phyloP scores from a whole-genome alignment of 2,329 filamentous ascomycete species.

The Apiospora arundinis region DNA sequence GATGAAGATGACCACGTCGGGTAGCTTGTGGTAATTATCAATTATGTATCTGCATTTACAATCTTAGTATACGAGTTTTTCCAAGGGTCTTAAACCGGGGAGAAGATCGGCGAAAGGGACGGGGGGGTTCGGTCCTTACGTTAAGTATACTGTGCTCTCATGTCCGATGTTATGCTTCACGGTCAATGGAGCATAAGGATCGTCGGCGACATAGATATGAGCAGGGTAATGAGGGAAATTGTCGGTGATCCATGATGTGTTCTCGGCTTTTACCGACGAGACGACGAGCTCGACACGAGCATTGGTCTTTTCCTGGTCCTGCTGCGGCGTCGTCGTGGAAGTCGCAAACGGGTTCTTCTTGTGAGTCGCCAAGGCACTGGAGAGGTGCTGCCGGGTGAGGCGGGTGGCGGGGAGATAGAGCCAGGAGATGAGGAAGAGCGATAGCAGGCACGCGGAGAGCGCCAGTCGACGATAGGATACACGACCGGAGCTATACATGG shows the following conservation, averaged over 20 bases:
- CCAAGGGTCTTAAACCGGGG: background rate
- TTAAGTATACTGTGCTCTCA: slow-evolving; percentile 46
- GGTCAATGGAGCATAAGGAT: slow-evolving; percentile 45
- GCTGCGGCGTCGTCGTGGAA: background rate
- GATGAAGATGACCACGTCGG: slow-evolving; percentile 40
- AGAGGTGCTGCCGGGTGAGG: slow-evolving; percentile 10
- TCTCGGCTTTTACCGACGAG: slow-evolving; percentile 32
- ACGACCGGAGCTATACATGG: slow-evolving; percentile 16
- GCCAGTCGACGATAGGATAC: slow-evolving; percentile 15
- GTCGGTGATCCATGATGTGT: slow-evolving; percentile 37
- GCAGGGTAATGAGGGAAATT: slow-evolving; percentile 31
- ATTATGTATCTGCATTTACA: slow-evolving; percentile 35
- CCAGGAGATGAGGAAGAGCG: slow-evolving; percentile 16
- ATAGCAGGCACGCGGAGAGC: background rate
- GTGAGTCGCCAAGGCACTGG: background rate
- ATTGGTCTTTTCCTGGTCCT: slow-evolving; percentile 5
- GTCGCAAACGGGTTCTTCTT: background rate
- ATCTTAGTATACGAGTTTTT: background rate
- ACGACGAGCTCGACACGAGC: slow-evolving; percentile 33
- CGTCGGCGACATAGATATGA: slow-evolving; percentile 50
- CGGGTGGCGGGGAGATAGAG: slow-evolving; percentile 11
- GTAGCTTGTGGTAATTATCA: slow-evolving; percentile 40
- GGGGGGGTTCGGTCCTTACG: slow-evolving; percentile 25
- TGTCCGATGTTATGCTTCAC: slow-evolving; percentile 45
- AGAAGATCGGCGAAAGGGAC: background rate